Conservation (phyloP, 441 rosid species). For the Arabidopsis hybrid region DNA sequence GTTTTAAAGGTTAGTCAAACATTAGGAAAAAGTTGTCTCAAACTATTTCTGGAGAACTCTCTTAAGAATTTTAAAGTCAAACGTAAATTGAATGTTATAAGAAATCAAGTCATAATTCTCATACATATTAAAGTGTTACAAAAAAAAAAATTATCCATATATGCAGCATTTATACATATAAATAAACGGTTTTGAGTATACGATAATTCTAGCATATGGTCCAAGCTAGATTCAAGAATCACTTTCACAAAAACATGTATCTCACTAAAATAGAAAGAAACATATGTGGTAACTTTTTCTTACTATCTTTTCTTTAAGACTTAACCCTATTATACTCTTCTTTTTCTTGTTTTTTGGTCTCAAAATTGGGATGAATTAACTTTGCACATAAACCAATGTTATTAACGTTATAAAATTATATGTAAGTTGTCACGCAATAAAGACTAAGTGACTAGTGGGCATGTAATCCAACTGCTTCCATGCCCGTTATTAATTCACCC, state of each 20-base stretch:
- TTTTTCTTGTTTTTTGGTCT: not conserved
- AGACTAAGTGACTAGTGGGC: slow-evolving; percentile 43
- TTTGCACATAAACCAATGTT: slow-evolving; percentile 34
- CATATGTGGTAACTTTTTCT: not conserved
- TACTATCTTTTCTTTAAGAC: not conserved
- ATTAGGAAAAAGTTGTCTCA: not conserved
- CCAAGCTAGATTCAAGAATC: slow-evolving; percentile 1
- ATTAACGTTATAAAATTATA: slow-evolving; percentile 25
- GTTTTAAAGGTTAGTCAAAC: not conserved
- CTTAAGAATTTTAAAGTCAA: not conserved
- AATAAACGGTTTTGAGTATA: not conserved
- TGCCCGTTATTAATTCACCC: slow-evolving; percentile 45
- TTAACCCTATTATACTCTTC: not conserved
- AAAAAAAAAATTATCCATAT: not conserved
- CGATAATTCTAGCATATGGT: slow-evolving; percentile 6
- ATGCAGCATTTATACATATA: not conserved
- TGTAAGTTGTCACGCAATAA: slow-evolving; percentile 38
- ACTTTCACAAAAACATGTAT: slow-evolving; percentile 17
- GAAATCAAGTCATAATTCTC: not conserved
- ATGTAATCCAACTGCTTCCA: slow-evolving; percentile 51
- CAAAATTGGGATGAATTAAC: slow-evolving; percentile 15
- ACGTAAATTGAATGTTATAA: not conserved
- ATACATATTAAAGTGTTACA: not conserved
- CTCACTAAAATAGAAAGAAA: slow-evolving; percentile 2
- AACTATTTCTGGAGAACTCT: slow-evolving; percentile 11